Base-by-base conservation (phyloP, 2,329 filamentous ascomycete species). In the Dactylonectria macrodidyma region DNA sequence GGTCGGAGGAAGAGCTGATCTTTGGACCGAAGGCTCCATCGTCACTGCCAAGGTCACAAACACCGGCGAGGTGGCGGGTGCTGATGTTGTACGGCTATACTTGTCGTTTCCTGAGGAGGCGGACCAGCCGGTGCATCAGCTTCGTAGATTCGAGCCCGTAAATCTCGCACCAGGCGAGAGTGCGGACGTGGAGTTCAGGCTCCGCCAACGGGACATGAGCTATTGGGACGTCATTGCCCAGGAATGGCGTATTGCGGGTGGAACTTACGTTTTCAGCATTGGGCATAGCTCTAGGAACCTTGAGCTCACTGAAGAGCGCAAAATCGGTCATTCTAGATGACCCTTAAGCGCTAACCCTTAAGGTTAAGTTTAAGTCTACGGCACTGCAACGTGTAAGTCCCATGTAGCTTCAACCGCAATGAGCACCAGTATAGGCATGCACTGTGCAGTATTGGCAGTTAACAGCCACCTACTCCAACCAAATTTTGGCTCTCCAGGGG, bases 71-170 rank as follows among this genome's bases (percentile, higher is more conserved):
- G 73, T 86, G 0, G 69, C 77, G 19, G 87, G 86, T 33, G 81
- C 82, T 4, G 80, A 83, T 19, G 83, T 89, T 1, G 78, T 84
- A 2, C 87, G 89, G 75, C 76, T 89, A 0, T 89, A 89, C 73
- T 72, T 88, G 30, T 67, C 71, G 12, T 76, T 84, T 74, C 78
- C 81, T 54, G 72, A 71, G 33, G 66, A 65, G 36, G 70, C 79
- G 51, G 51, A 76, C 11, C 64, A 74, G 16, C 87, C 87, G 0
- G 78, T 82, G 4, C 78, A 78, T 33, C 81, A 84, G 68, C 80
- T 86, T 5, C 80, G 85, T 73, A 85, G 78, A 59, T 88, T 88
- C 61, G 81, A 84, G 4, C 88, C 87, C 75, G 22, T 63, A 5
- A 24, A 55, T 24, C 12, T 67, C 5, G 11, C n/a, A 10, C 22